Evolutionary conservation across 2,329 filamentous ascomycete species (phyloP), one percentile per base, ranked within the genome.

Genomic region (Nigrospora oryzae): DNA sequence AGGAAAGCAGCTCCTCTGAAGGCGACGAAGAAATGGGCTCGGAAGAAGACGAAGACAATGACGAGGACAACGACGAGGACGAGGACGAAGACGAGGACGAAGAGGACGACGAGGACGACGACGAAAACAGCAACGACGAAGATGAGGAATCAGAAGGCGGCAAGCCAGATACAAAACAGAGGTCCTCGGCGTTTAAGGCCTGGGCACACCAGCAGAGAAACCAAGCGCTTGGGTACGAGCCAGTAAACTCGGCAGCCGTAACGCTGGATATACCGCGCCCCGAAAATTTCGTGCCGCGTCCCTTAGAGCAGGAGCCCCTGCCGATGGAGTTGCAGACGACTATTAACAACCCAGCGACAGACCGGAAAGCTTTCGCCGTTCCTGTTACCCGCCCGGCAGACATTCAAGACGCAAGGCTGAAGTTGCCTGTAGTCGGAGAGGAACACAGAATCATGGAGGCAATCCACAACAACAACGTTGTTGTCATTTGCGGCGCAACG

Each of bases 401-500:
- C 15, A 85, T 97, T 17, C 88, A 96, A 60, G 77, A 83, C 40
- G 79, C 83, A 11, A 81, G 93, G 12, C 64, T 94, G 39, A 80
- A 86, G 45, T 74, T 98, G 14, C 93, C 93, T 0, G 87, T 98
- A 1, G 89, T 97, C 2, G 87, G 87, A 2, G 90, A 97, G 62
- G 93, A 98, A 63, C 93, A 98, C 60, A 89, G 85, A 57, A 90
- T 98, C 30, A 97, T 98, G 90, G 93, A 98, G 65, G 89, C 90
- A 1, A 89, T 98, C 40, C 85, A 96, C 64, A 91, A 91, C 60
- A 86, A 96, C 61, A 79, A 91, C 43, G 82, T 89, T 4, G 86
- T 96, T 1, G 85, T 98, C 11, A 81, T 98, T 8, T 96, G 91
- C 67, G 93, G 93, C 64, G 85, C 89, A 13, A 98, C 94, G 32